Conservation (phyloP, 192 early-diverging fungal species). For the Gigaspora rosea region DNA sequence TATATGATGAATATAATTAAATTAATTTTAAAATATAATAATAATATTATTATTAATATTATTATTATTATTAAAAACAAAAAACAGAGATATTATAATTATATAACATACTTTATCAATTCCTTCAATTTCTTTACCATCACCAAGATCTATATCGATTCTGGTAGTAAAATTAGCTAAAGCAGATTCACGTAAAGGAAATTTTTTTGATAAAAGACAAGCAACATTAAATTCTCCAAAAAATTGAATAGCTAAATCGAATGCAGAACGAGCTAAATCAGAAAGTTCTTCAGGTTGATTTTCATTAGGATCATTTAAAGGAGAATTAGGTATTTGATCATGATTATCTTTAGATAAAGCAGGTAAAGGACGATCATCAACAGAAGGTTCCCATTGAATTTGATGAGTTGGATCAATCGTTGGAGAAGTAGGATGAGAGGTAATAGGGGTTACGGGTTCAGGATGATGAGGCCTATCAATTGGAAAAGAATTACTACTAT, state of each 20-base stretch:
- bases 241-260: constrained; percentile 44
- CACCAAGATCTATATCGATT: constrained; percentile 40
- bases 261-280: constrained; percentile 38
- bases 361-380: not conserved
- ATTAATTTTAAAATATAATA: not conserved
- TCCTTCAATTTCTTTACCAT: constrained; percentile 37
- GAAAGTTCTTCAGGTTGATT: constrained; percentile 35
- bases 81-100: not conserved
- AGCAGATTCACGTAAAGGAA: constrained; percentile 55
- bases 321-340: not conserved
- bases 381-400: not conserved
- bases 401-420: too few species aligned
- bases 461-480: too few species aligned
- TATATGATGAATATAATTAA: too few species aligned
- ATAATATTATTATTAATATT: not conserved
- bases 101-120: constrained; percentile 24
- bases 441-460: too few species aligned
- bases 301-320: not conserved
- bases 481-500: too few species aligned
- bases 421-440: too few species aligned
- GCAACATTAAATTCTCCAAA: constrained; percentile 50
- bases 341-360: not conserved
- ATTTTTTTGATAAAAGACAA: constrained; percentile 54
- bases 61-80: not conserved
- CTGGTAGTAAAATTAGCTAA: constrained; percentile 49